These are phyloP conservation scores for Jatropha curcas DNA, from an alignment of 345 rosid species.

Conservation along the genomic window DNA sequence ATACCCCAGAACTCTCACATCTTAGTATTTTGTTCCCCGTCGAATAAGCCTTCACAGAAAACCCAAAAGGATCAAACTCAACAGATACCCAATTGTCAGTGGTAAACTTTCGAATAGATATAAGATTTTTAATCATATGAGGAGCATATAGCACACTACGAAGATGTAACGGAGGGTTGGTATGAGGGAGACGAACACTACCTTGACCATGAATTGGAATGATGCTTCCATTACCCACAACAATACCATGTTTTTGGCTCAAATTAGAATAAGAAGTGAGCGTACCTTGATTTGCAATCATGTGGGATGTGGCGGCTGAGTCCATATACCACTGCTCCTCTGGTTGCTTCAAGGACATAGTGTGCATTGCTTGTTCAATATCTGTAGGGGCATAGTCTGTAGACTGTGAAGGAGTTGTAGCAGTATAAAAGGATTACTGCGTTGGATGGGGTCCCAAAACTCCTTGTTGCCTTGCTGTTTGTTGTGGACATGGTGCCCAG, in stretches of 20 bases:
- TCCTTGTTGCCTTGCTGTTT: no score
- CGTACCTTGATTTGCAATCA: not conserved
- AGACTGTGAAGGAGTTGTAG: no score
- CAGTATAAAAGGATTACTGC: no score
- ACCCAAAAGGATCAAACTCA: no score
- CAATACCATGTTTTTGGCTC: not conserved
- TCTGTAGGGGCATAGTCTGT: conserved; percentile 4
- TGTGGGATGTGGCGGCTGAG: not conserved
- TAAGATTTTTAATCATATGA: no score
- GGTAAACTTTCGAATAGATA: no score
- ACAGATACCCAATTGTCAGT: no score
- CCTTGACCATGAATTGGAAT: conserved; percentile 1
- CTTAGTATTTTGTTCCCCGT: no score
- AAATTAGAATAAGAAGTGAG: conserved; percentile 4
- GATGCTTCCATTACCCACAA: not conserved
- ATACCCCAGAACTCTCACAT: no score
- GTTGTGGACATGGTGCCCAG: no score
- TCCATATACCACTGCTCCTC: not conserved
- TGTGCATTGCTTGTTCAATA: not conserved
- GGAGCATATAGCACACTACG: not conserved
- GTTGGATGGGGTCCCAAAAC: no score
- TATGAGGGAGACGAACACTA: not conserved
- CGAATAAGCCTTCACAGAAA: no score
- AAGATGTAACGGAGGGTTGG: not conserved
- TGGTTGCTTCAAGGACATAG: not conserved